Percentiles rank a stretch among this genome's conserved stretches.
These are phyloP conservation scores for Boletales sp. DNA, from an alignment of 768 basidiomycete genomes.

Conservation along the genomic window DNA sequence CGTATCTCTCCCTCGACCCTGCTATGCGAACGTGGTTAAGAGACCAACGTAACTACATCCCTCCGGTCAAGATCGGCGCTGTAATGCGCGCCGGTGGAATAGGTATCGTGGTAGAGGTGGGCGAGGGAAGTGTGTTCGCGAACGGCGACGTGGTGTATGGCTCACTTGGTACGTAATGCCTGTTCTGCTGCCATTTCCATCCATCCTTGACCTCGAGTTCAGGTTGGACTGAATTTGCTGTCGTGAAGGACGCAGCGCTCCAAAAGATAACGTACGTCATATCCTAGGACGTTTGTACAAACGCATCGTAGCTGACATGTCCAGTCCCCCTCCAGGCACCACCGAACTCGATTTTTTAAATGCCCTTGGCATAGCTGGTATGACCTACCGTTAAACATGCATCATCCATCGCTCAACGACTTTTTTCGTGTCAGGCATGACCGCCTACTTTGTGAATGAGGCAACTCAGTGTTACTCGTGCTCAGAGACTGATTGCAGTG, in stretches of 20 bases:
- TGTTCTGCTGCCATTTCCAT: background rate
- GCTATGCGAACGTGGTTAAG: slow-evolving; percentile 85
- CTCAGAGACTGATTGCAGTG: background rate
- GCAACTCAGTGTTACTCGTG: background rate
- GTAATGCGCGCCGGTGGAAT: slow-evolving; percentile 73
- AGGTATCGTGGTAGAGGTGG: slow-evolving; percentile 61
- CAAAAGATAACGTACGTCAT: slow-evolving; percentile 53
- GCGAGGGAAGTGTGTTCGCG: slow-evolving; percentile 49
- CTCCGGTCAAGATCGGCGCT: slow-evolving; percentile 70
- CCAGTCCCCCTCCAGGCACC: slow-evolving; percentile 52
- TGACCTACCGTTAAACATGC: slow-evolving; percentile 9
- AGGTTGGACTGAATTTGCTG: slow-evolving; percentile 80
- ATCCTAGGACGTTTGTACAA: background rate
- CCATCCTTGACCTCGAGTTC: background rate
- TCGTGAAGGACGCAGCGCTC: slow-evolving; percentile 52
- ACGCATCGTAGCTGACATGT: background rate
- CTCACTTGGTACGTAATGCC: slow-evolving; percentile 45
- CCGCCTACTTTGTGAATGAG: slow-evolving; percentile 79
- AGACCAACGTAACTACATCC: slow-evolving; percentile 67
- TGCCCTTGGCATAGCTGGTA: slow-evolving; percentile 72
- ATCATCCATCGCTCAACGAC: background rate
- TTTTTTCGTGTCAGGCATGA: slow-evolving; percentile 54
- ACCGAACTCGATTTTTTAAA: slow-evolving; percentile 77
- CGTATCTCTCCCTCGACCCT: slow-evolving; percentile 81
- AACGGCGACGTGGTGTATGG: slow-evolving; percentile 72